Conservation (phyloP, 2,329 filamentous ascomycete species). For the Aaosphaeria pasadenensis region DNA sequence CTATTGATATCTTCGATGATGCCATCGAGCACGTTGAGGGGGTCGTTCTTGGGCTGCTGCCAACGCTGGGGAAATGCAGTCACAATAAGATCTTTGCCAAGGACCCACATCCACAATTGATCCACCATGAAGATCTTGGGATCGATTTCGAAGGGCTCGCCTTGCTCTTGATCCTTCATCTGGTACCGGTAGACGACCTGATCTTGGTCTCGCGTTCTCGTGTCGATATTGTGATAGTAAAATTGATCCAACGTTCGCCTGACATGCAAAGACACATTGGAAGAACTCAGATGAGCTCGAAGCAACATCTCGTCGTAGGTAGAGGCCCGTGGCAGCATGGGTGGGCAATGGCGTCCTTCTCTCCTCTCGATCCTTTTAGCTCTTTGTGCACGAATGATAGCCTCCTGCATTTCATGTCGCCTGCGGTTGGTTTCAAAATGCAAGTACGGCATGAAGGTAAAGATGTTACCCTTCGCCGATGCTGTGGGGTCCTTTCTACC, state of each 20-base stretch:
- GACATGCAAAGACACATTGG: slow-evolving; percentile 53
- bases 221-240: slow-evolving; percentile 64
- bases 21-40: slow-evolving; percentile 60
- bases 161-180: slow-evolving; percentile 23
- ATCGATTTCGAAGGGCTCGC: slow-evolving; percentile 33
- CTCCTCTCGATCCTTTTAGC: slow-evolving; percentile 17
- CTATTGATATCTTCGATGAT: slow-evolving; percentile 65
- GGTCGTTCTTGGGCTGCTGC: slow-evolving; percentile 60
- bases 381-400: slow-evolving; percentile 42
- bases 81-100: slow-evolving; percentile 58
- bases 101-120: slow-evolving; percentile 65
- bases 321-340: slow-evolving; percentile 16
- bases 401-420: slow-evolving; percentile 55
- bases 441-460: slow-evolving; percentile 61
- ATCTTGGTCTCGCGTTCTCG: slow-evolving; percentile 57
- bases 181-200: slow-evolving; percentile 65
- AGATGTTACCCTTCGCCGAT: slow-evolving; percentile 34
- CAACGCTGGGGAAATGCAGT: slow-evolving; percentile 59
- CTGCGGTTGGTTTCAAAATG: slow-evolving; percentile 61
- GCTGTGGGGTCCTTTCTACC: slow-evolving; percentile 32
- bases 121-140: slow-evolving; percentile 67
- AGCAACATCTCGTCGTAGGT: slow-evolving; percentile 48
- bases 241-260: slow-evolving; percentile 64
- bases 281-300: slow-evolving; percentile 46
- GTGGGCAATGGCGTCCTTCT: slow-evolving; percentile 7